Evolutionary conservation across 1,284 basidiomycete genomes (phyloP), one percentile per base, ranked within the genome.

Genomic region (Apiotrichum veenhuisii): DNA sequence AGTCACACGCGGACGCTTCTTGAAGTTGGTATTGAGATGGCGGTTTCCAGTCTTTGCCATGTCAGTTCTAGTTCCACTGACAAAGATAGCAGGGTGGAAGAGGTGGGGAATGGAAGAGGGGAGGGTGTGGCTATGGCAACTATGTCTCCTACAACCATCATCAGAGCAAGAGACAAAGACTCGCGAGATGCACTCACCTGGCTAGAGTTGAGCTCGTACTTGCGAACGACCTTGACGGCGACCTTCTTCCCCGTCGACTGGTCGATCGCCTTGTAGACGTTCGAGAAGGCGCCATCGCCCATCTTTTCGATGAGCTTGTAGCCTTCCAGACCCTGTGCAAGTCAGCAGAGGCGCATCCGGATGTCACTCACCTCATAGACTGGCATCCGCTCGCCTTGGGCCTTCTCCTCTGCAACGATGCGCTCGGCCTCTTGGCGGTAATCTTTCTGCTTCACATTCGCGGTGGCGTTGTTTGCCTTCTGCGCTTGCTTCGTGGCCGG

Each of bases 211-310:
- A 98, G 81, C 72, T 98, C 96, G 72, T 86, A 95, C 77, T 98
- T 98, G 70, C 96, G 88, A 51, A 98, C 96, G 51, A 95, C 89
- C 79, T 98, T 98, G 81, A 98, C 90, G 63, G 96, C 96, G 36
- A 96, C 90, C 77, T 89, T 89, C 72, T 86, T 81, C 20, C 87
- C 85, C 18, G 87, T 87, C 53, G 82, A 79, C 55, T 85, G 79
- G 77, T 97, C 89, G 53, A 89, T 70, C 3, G 93, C 96, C 75
- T 91, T 92, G 83, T 96, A 98, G 3, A 99, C 96, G 72, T 97
- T 92, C 14, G 95, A 98, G 76, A 99, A 98, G 38, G 96, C 96
- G 62, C 96, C 96, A 68, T 96, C 92, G 81, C 92, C 93, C 92
- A 95, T 96, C 82, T 95, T 95, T 64, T 89, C 86, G 20, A 91